Base-by-base conservation (phyloP, 106 monocot genomes). In the Dioscorea zingiberensis region DNA sequence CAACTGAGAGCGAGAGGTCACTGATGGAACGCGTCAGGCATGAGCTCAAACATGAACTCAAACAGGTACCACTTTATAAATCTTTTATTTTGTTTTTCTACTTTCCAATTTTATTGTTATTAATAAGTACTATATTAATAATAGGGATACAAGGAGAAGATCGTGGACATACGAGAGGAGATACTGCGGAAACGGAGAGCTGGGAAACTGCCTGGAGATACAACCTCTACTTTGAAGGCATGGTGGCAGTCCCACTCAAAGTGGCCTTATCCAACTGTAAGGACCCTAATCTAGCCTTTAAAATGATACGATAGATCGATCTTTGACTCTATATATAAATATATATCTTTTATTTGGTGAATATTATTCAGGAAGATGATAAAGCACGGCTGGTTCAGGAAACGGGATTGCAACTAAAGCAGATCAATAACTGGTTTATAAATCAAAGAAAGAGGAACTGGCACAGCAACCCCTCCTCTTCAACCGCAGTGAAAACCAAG, bases 351-450 rank as follows among this genome's bases (percentile, higher is more conserved):
- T n/a, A n/a, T n/a, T n/a, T n/a, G n/a, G n/a, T n/a, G n/a, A n/a
- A n/a, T n/a, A n/a, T n/a, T n/a, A n/a, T 44, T 71, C 71, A 81
- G 80, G 80, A 81, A 56, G 80, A 81, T 46, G 80, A 81, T 27
- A 81, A 81, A 72, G 72, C 76, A 21, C 55, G 79, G 44, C 48
- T 89, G 29, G 89, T 89, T 21, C 82, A 89, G 68, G 89, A 89
- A 79, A 85, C 89, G 27, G 89, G 89, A 16, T 48, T 89, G 62
- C 89, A 89, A 24, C 78, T 89, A 29, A 89, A 89, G 73, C 90
- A 90, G 72, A 90, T 90, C 45, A 90, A 90, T 58, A 90, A 90
- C 69, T 90, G 90, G 90, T 90, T 90, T 53, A 90, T 90, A 57
- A 90, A 90, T 58, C 90, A 90, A 67, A 80, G 90, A 38, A 90